phyloP scores from a whole-genome alignment of 805 yeast genomes.

The Saccharomycopsis capsularis region DNA sequence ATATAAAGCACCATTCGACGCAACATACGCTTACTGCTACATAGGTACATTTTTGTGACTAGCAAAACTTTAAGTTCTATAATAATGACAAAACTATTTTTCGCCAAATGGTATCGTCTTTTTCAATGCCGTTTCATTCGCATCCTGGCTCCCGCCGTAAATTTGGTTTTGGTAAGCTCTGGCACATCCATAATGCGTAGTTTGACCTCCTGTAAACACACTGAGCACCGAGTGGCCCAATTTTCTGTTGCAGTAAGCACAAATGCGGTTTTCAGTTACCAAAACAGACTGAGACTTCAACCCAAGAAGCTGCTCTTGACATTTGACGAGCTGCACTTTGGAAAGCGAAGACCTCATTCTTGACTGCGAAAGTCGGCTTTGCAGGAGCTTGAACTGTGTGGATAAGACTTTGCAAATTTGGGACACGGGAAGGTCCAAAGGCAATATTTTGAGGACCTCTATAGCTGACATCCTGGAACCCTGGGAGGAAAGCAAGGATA shows the following conservation, averaged over 20 bases:
- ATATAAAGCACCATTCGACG: no score
- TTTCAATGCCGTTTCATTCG: background rate
- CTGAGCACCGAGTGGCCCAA: constrained; percentile 35
- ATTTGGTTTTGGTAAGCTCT: background rate
- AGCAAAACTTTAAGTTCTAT: no score
- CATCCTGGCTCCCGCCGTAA: background rate
- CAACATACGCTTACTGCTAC: no score
- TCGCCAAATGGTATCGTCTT: constrained; percentile 12
- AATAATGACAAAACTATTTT: no score
- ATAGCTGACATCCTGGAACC: constrained; percentile 36
- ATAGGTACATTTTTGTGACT: no score
- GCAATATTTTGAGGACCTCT: constrained; percentile 3
- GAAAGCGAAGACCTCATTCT: constrained; percentile 28
- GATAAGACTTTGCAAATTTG: constrained; percentile 26
- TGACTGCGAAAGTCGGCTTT: constrained; percentile 23
- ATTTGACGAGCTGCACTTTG: constrained; percentile 33
- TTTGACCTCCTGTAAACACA: constrained; percentile 26
- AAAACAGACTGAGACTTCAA: constrained; percentile 27
- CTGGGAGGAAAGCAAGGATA: constrained; percentile 29
- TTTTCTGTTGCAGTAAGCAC: constrained; percentile 31
- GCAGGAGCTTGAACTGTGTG: constrained; percentile 26
- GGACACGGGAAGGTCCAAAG: constrained; percentile 1
- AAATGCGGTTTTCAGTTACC: constrained; percentile 28
- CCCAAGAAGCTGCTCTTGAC: constrained; percentile 29
- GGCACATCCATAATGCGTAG: constrained; percentile 36